phyloP scores from a whole-genome alignment of 805 yeast species.

The Myxozyma lipomycoides region DNA sequence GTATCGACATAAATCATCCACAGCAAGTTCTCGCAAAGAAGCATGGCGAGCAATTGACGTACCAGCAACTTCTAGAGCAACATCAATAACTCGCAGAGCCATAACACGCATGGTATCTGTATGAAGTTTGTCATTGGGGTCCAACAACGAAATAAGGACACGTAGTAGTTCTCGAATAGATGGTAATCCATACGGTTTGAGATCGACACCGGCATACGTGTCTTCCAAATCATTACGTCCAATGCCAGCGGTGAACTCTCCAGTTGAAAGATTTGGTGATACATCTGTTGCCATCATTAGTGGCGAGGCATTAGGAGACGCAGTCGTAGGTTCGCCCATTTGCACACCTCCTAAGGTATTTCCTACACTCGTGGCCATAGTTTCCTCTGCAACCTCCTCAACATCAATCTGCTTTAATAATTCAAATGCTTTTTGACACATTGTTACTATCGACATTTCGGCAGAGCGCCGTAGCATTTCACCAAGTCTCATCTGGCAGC shows the following conservation, averaged over 20 bases:
- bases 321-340: conserved; percentile 49
- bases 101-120: conserved; percentile 83
- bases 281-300: conserved; percentile 3
- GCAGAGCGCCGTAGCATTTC: conserved; percentile 88
- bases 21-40: conserved; percentile 59
- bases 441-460: conserved; percentile 68
- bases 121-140: conserved; percentile 80
- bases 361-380: conserved; percentile 36
- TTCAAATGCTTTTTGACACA: conserved; percentile 64
- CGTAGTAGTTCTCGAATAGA: conserved; percentile 74
- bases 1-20: conserved; percentile 82
- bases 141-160: conserved; percentile 70
- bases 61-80: conserved; percentile 81
- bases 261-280: conserved; percentile 16
- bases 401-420: conserved; percentile 57
- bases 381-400: conserved; percentile 36
- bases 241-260: conserved; percentile 16
- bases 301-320: conserved; percentile 11
- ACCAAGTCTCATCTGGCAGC: conserved; percentile 86
- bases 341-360: conserved; percentile 47
- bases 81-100: conserved; percentile 70
- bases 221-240: conserved; percentile 12
- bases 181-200: conserved; percentile 58
- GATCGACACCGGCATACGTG: conserved; percentile 20
- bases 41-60: conserved; percentile 57